Percentiles rank a stretch among this genome's conserved stretches.
phyloP scores from a whole-genome alignment of 2,329 filamentous ascomycete genomes.

The Diaporthe sp. region DNA sequence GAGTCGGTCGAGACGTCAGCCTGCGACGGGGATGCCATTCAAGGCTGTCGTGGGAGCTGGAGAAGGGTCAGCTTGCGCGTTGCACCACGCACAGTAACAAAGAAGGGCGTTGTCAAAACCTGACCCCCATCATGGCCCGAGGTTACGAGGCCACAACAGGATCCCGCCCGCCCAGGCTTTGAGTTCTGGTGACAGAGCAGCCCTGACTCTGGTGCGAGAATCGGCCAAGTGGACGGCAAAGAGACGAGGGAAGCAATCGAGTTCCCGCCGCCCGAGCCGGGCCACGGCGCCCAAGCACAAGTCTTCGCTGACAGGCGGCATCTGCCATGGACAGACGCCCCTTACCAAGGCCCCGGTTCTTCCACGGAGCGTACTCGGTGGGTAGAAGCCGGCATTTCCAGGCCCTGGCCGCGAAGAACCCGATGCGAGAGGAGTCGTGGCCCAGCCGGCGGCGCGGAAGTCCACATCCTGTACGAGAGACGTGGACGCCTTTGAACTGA shows the following conservation, averaged over 20 bases:
- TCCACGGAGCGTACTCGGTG: conserved; percentile 35
- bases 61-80: background rate
- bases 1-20: background rate
- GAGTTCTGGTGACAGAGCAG: conserved; percentile 34
- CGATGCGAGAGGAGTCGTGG: background rate
- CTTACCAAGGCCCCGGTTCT: conserved; percentile 36
- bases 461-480: conserved; percentile 31
- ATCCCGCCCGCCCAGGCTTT: conserved; percentile 39
- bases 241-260: background rate
- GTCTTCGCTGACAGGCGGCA: conserved; percentile 31
- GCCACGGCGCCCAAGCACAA: conserved; percentile 7
- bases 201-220: conserved; percentile 38
- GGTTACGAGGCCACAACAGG: background rate
- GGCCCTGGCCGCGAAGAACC: conserved; percentile 30
- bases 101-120: conserved; percentile 16
- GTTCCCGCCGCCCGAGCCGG: conserved; percentile 38
- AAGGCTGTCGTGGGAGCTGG: background rate
- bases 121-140: conserved; percentile 29
- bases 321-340: conserved; percentile 10
- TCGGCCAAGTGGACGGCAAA: conserved; percentile 27
- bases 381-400: conserved; percentile 39
- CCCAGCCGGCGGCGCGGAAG: conserved; percentile 31
- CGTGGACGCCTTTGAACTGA: conserved; percentile 40
- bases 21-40: background rate
- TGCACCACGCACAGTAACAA: background rate